A percentile compares a stretch with the other conserved stretches of the same genome.
Conservation (phyloP, 768 basidiomycete species). For the Scleroderma bovista region DNA sequence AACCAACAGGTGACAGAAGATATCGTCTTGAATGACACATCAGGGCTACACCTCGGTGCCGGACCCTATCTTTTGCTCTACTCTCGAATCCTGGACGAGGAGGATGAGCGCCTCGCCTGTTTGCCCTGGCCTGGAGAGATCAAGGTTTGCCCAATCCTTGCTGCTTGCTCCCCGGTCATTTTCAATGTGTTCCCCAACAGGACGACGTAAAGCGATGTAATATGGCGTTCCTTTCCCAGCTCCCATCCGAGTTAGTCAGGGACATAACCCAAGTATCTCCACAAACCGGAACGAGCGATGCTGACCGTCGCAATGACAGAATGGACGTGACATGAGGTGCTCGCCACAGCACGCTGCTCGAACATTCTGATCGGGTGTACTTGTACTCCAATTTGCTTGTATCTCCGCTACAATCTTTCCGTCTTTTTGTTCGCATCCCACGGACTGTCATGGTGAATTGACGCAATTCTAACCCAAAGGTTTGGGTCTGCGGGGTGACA, state of each 20-base stretch:
- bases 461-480: no score
- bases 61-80: constrained; percentile 81
- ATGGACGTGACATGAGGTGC: background rate
- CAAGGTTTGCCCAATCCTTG: constrained; percentile 11
- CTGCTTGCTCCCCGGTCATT: background rate
- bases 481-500: no score
- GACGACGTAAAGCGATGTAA: constrained; percentile 35
- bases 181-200: constrained; percentile 10
- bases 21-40: constrained; percentile 58
- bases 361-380: no score
- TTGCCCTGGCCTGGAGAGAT: constrained; percentile 28
- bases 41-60: constrained; percentile 68
- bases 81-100: constrained; percentile 31
- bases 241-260: constrained; percentile 26
- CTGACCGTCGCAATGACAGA: background rate
- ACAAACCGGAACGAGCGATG: background rate
- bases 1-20: constrained; percentile 60
- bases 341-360: no score
- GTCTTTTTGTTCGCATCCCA: no score
- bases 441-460: no score
- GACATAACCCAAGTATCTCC: constrained; percentile 9
- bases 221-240: constrained; percentile 28
- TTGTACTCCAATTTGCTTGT: no score
- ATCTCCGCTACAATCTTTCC: no score
- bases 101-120: constrained; percentile 5